Base-by-base conservation (phyloP, 495 filamentous ascomycete species). In the Penicillium herquei region DNA sequence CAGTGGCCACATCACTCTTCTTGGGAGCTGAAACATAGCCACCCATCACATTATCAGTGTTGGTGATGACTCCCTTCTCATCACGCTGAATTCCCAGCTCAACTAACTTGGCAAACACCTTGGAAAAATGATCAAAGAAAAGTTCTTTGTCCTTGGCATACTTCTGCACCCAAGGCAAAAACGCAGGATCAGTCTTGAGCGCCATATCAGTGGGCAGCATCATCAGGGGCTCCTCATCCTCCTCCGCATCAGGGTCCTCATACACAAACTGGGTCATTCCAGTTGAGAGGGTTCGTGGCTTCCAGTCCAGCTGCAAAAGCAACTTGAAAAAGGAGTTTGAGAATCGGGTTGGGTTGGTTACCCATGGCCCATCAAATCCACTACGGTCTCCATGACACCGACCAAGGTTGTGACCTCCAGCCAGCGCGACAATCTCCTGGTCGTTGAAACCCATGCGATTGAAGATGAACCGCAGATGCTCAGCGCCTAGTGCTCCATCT, bases 361-460 rank as follows among this genome's bases (percentile, higher is more conserved):
- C 82, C 84, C 83, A 86, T 42, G 82, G 74, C 0, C 83, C 82
- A 37, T 84, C 71, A 61, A 85, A 87, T 11, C 83, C 84, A 35
- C 74, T 80, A 13, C 83, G 76, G 60, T 86, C 81, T n/a, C 53
- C 65, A 59, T 86, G 82, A 63, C 81, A 84, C n/a, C 83, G 73
- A 1, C 82, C 82, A 6, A 86, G 69, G 53, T 78, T 86, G 57
- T 86, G 82, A 52, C 82, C 84, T n/a, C 84, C 82, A 10, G 73
- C 58, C 61, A 85, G 55, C 18, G 81, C 83, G 3, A 87, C 83
- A 44, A 85, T 85, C 68, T 87, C 82, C 62, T 78, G 80, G 58
- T 87, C 81, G 56, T 78, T 76, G 70, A 86, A 85, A n/a, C 83
- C 81, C 83, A 86, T 86, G 21, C 81, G 77, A 62, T 79, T 72